Conservation (phyloP, 495 filamentous ascomycete genomes). For the Podospora australis region DNA sequence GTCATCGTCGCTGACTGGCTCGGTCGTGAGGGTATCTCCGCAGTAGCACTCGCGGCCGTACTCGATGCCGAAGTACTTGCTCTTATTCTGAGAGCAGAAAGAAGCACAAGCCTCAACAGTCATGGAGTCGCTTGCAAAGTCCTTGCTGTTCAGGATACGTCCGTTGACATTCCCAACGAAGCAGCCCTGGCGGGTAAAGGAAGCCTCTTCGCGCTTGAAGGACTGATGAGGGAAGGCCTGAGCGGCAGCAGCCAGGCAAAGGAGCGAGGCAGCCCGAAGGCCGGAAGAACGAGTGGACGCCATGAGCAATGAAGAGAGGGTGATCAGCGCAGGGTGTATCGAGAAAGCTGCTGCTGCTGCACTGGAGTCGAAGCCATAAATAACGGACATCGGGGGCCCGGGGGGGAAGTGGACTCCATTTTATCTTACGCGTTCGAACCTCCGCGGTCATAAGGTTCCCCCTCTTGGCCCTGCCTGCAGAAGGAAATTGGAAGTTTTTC, state of each 20-base stretch:
- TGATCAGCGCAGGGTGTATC: neutral
- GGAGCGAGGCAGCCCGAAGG: slow-evolving; percentile 6
- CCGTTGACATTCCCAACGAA: slow-evolving; percentile 15
- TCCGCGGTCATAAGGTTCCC: too few relatives aligned
- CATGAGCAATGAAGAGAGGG: neutral
- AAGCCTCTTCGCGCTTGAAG: slow-evolving; percentile 1
- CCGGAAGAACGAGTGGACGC: slow-evolving; percentile 2
- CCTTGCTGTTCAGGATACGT: slow-evolving; percentile 49
- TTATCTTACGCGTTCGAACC: neutral
- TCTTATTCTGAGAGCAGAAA: slow-evolving; percentile 49
- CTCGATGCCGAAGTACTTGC: slow-evolving; percentile 25
- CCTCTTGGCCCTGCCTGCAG: neutral
- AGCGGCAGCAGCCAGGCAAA: slow-evolving; percentile 6
- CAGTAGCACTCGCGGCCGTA: slow-evolving; percentile 23
- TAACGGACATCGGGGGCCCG: neutral
- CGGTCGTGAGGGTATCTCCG: slow-evolving; percentile 25
- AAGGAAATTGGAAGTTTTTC: neutral
- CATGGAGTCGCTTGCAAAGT: slow-evolving; percentile 43
- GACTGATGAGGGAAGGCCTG: slow-evolving; percentile 6
- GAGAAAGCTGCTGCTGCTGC: neutral
- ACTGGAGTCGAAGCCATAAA: neutral
- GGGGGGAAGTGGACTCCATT: neutral
- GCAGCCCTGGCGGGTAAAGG: slow-evolving; percentile 12
- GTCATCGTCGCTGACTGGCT: slow-evolving; percentile 16
- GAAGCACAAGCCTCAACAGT: slow-evolving; percentile 53